Percentiles rank a stretch among this genome's conserved stretches.
Evolutionary conservation across 179 eudicot genomes (phyloP).

Genomic region (Carnegiea gigantea): DNA sequence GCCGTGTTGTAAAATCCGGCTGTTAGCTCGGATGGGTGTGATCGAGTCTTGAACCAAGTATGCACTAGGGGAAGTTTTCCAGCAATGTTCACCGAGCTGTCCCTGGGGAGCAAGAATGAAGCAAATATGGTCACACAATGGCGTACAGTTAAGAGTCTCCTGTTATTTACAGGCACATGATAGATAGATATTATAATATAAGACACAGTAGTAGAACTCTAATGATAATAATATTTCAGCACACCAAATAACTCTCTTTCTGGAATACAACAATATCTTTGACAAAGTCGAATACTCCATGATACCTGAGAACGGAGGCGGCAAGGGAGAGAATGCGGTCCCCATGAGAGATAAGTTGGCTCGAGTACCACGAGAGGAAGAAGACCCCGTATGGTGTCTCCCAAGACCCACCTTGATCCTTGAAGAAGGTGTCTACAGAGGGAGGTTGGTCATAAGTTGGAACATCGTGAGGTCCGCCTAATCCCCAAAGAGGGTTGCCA

Average conservation of each 20-base stretch:
- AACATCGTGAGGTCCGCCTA: constrained; percentile 78
- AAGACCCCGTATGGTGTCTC: constrained; percentile 72
- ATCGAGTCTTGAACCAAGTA: constrained; percentile 45
- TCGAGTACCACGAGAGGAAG: constrained; percentile 90
- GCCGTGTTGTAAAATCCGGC: constrained; percentile 79
- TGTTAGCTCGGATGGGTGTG: constrained; percentile 77
- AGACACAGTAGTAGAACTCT: no score
- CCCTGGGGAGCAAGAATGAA: constrained; percentile 7
- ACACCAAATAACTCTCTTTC: no score
- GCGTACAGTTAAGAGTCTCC: neutral
- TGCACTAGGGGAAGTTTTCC: constrained; percentile 69
- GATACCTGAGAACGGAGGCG: constrained; percentile 38
- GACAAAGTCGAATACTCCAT: no score
- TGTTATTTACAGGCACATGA: no score
- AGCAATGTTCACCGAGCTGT: constrained; percentile 36
- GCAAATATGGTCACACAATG: neutral
- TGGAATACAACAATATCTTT: no score
- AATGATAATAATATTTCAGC: no score
- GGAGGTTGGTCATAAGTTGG: constrained; percentile 58
- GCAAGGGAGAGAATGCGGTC: constrained; percentile 65
- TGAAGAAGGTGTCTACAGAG: constrained; percentile 43
- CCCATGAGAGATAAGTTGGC: constrained; percentile 60
- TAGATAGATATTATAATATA: no score
- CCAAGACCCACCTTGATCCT: constrained; percentile 79
- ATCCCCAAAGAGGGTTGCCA: constrained; percentile 78